A percentile compares a stretch with the other conserved stretches of the same genome.
These are phyloP conservation scores for Globisporangium paroecandrum DNA, from an alignment of 352 stramenopile genomes.

Conservation along the genomic window DNA sequence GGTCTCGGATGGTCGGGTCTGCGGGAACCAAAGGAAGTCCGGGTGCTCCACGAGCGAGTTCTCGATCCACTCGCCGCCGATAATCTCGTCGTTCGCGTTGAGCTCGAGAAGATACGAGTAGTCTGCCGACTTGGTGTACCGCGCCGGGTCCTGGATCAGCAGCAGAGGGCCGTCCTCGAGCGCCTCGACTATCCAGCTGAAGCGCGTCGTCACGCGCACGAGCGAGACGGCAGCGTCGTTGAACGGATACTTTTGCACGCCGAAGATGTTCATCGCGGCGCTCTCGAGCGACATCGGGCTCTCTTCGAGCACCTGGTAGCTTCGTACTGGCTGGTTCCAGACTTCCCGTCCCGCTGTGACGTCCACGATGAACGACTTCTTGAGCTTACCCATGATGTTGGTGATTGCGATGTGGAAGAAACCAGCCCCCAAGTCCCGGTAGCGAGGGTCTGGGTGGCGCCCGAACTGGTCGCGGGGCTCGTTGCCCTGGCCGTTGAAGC, in stretches of 20 bases:
- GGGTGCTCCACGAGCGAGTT: slow-evolving; percentile 10
- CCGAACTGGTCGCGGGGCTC: slow-evolving; percentile 40
- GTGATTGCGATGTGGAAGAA: slow-evolving; percentile 56
- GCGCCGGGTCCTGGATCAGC: neutral
- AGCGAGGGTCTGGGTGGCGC: slow-evolving; percentile 31
- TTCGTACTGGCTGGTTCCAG: slow-evolving; percentile 49
- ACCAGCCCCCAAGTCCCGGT: slow-evolving; percentile 42
- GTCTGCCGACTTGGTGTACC: slow-evolving; percentile 2
- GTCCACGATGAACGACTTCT: slow-evolving; percentile 49
- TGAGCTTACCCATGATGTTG: slow-evolving; percentile 54
- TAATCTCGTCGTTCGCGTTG: slow-evolving; percentile 13
- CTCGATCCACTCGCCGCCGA: slow-evolving; percentile 15
- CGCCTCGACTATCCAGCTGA: slow-evolving; percentile 54
- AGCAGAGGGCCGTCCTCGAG: slow-evolving; percentile 32
- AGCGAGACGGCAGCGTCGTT: slow-evolving; percentile 48
- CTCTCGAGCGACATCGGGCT: slow-evolving; percentile 27
- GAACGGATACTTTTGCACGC: slow-evolving; percentile 47
- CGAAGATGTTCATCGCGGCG: slow-evolving; percentile 36
- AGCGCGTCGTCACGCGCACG: slow-evolving; percentile 40
- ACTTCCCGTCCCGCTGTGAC: slow-evolving; percentile 44
- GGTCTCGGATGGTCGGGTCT: neutral
- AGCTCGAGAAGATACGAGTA: slow-evolving; percentile 14
- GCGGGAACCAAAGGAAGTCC: slow-evolving; percentile 13
- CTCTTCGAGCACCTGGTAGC: slow-evolving; percentile 40
- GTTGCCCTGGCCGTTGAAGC: slow-evolving; percentile 44